Base-by-base conservation (phyloP, 345 rosid species). In the Cardiospermum halicacabum region DNA sequence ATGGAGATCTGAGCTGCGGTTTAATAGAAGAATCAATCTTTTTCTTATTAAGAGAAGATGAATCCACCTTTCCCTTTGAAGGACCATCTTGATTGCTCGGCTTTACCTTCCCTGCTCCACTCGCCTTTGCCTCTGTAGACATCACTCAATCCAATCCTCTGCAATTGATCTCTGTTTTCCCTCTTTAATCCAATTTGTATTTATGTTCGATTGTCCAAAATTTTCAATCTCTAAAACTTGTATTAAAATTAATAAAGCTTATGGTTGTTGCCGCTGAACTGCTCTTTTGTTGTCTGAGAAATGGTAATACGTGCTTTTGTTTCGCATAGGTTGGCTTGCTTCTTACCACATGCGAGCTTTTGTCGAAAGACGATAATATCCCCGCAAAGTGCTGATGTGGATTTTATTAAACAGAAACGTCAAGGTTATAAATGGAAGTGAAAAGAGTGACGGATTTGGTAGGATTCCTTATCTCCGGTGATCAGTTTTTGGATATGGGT, bases 101-200 rank as follows among this genome's bases (percentile, higher is more conserved):
- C 64, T 70, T 82, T 66, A 69, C 72, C 85, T 75, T 89, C 55
- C 67, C 75, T 30, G 64, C n/a, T n/a, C n/a, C 75, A 67, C 54
- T 74, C 13, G 80, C 58, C 69, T 72, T 91, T 64, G 76, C 69
- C 48, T 77, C 89, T 62, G 84, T 65, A 26, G 90, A 77, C 90
- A 82, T 82, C 7, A 47, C 53, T 34, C 24, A 22, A 43, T 51
- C 47, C 61, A 30, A 70, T 36, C 42, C 39, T 63, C 42, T 31
- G 34, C 15, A 25, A 42, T 40, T 60, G 57, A 69, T 45, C 51
- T 58, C 40, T 7, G 53, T 48, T 27, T 26, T 28, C n/a, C n/a
- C n/a, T 54, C 24, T 34, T 45, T 11, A 10, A 12, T 26, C 12
- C 11, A n/a, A 51, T 10, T 51, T 51, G 13, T 25, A 51, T 24